Base-by-base conservation (phyloP, 2,329 filamentous ascomycete species). In the Trichophyton mentagrophytes region DNA sequence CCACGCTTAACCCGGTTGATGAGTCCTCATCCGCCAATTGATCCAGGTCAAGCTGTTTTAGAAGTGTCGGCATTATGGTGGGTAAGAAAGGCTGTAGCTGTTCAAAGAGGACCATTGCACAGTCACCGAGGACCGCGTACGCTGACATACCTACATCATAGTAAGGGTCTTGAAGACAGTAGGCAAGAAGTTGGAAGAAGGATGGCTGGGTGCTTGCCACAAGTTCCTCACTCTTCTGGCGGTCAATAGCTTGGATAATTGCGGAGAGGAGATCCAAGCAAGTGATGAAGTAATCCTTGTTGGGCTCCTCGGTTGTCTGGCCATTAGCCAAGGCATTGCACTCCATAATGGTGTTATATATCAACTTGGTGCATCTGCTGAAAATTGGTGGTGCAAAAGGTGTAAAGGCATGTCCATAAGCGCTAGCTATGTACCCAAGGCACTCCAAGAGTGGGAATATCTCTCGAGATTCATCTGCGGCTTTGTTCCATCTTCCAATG, bases 261-360 rank as follows among this genome's bases (percentile, higher is more conserved):
- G 91, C 88, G 70, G 91, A 96, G 60, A 99, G 77, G 13, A 99
- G 84, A 71, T 99, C 93, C 62, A 99, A 80, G 69, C 90, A 96
- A 33, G 93, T 97, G 56, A 99, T 87, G 63, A 97, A 79, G 76
- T 97, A 99, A 74, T 99, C 93, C 78, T 96, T 96, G 74, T 97
- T 91, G 0, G 93, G 92, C 58, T 83, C 79, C 61, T 96, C 91
- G 44, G 88, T 74, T 7, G 78, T 77, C 3, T 82, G 77, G 69
- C 92, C 88, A 66, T 82, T 83, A 49, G 81, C 81, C 3, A 88
- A 85, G 5, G 84, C 82, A 61, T 91, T 75, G 58, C 86, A 85
- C 66, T 92, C 88, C 73, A 96, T 87, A 33, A 99, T 80, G 68
- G 96, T 97, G 68, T 86, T 82, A 70, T 95, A 90, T 67, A 99